Evolutionary conservation across 306 rosid species (phyloP).

Genomic region (Medicago ruthenica): DNA sequence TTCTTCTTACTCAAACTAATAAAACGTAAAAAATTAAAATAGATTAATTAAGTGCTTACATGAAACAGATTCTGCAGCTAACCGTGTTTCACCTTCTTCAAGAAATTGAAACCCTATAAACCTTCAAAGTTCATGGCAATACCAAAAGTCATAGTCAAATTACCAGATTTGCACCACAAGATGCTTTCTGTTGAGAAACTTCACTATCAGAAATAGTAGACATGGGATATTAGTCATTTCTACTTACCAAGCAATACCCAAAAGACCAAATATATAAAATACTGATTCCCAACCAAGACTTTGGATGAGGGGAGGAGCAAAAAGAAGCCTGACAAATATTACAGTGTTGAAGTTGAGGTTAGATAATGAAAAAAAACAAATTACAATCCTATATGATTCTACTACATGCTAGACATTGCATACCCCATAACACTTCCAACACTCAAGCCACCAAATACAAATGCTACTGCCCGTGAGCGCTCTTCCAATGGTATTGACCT

Average conservation of each 20-base stretch:
- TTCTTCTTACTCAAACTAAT: conserved; percentile 9
- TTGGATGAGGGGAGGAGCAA: conserved; percentile 94
- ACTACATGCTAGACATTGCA: conserved; percentile 37
- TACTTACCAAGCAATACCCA: conserved; percentile 90
- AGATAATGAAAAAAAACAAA: conserved; percentile 33
- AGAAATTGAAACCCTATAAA: conserved; percentile 80
- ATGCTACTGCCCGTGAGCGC: conserved; percentile 97
- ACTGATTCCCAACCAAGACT: conserved; percentile 94
- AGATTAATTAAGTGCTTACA: conserved; percentile 56
- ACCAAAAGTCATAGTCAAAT: conserved; percentile 37
- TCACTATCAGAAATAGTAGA: conserved; percentile 25
- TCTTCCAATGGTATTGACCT: conserved; percentile 93
- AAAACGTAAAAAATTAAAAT: conserved; percentile 28
- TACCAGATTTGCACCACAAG: conserved; percentile 20
- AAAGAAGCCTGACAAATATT: conserved; percentile 74
- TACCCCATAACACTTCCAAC: conserved; percentile 99
- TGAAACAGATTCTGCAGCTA: conserved; percentile 55
- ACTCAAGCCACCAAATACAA: conserved; percentile 97
- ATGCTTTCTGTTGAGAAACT: conserved; percentile 22
- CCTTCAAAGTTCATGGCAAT: conserved; percentile 59
- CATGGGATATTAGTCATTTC: conserved; percentile 33
- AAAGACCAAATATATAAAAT: conserved; percentile 78
- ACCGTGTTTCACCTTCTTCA: conserved; percentile 55
- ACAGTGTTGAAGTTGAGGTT: conserved; percentile 42
- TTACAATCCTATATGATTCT: conserved; percentile 1